Evolutionary conservation across 495 filamentous ascomycete genomes (phyloP).

Genomic region (Talaromyces borbonicus): DNA sequence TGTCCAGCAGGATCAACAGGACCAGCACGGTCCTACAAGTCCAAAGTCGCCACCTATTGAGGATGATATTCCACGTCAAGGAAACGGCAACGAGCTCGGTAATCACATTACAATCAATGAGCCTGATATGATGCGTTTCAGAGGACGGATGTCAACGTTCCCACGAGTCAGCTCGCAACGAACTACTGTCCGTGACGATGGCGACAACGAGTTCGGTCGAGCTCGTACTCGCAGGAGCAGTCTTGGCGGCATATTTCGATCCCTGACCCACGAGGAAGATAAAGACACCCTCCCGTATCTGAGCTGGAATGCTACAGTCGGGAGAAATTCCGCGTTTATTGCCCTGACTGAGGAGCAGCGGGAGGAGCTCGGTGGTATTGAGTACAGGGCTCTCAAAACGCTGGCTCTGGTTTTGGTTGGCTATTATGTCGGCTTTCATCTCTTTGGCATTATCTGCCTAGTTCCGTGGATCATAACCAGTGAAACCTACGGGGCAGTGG

Average conservation of each 20-base stretch:
- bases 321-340: slow-evolving; percentile 83
- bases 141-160: slow-evolving; percentile 26
- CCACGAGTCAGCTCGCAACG: slow-evolving; percentile 30
- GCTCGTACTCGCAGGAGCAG: slow-evolving; percentile 23
- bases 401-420: slow-evolving; percentile 62
- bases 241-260: slow-evolving; percentile 26
- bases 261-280: slow-evolving; percentile 33
- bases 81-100: slow-evolving; percentile 24
- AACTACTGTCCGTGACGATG: slow-evolving; percentile 27
- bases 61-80: slow-evolving; percentile 11
- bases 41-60: slow-evolving; percentile 10
- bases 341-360: slow-evolving; percentile 82
- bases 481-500: slow-evolving; percentile 44
- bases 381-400: slow-evolving; percentile 85
- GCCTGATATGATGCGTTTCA: slow-evolving; percentile 33
- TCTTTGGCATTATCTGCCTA: slow-evolving; percentile 61
- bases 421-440: slow-evolving; percentile 69
- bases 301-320: slow-evolving; percentile 86
- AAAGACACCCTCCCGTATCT: slow-evolving; percentile 67
- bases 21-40: slow-evolving; percentile 3
- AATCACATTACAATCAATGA: slow-evolving; percentile 56
- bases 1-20: slow-evolving; percentile 6
- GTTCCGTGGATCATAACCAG: slow-evolving; percentile 69
- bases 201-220: slow-evolving; percentile 16
- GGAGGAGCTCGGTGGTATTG: slow-evolving; percentile 88